Percentiles rank a stretch among this genome's conserved stretches.
phyloP scores from a whole-genome alignment of 1,284 basidiomycete species.

The Puccinia horiana region DNA sequence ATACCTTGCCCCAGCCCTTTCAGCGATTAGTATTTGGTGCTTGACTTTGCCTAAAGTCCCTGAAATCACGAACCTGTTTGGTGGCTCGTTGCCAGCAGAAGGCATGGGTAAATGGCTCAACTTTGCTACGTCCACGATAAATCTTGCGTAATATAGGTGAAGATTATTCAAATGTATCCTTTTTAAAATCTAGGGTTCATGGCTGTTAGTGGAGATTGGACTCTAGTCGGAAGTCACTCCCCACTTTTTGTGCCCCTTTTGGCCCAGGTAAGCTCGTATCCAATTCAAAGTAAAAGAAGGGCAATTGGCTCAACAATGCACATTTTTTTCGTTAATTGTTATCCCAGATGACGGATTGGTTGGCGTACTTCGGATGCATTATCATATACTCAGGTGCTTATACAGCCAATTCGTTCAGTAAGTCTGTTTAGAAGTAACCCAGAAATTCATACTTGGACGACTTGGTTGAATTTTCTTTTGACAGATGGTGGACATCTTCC shows the following conservation, averaged over 20 bases:
- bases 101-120: constrained; percentile 24
- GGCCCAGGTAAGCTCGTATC: constrained; percentile 23
- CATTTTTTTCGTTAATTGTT: background rate
- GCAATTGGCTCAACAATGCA: background rate
- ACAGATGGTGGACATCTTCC: constrained; percentile 24
- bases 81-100: constrained; percentile 29
- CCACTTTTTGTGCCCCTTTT: constrained; percentile 29
- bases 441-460: background rate
- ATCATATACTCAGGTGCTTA: constrained; percentile 24
- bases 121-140: background rate
- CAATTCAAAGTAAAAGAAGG: background rate
- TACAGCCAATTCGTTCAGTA: constrained; percentile 28
- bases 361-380: constrained; percentile 22
- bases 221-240: constrained; percentile 32
- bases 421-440: background rate
- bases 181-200: constrained; percentile 6
- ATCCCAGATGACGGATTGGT: constrained; percentile 8
- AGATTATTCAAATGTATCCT: background rate
- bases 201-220: constrained; percentile 39
- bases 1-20: constrained; percentile 38
- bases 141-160: background rate
- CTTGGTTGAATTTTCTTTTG: background rate
- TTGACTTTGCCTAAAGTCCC: constrained; percentile 30
- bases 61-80: constrained; percentile 38
- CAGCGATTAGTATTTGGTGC: constrained; percentile 40